Evolutionary conservation across 2,329 filamentous ascomycete genomes (phyloP).

Genomic region (Trichoderma asperellum): DNA sequence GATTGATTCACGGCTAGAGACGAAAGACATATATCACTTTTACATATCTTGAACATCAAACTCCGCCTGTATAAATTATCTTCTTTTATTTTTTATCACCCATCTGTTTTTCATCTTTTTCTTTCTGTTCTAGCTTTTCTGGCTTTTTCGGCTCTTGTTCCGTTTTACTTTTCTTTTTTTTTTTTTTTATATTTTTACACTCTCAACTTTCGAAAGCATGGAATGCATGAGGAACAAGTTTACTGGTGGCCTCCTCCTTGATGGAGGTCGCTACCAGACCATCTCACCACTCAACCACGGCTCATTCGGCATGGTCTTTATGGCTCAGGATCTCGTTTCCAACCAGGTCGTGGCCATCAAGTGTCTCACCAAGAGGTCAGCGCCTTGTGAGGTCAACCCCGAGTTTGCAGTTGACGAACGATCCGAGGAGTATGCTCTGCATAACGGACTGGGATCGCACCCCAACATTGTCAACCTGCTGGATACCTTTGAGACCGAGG

Average conservation of each 20-base stretch:
- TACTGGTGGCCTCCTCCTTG: constrained; percentile 75
- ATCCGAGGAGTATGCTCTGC: constrained; percentile 79
- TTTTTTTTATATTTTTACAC: constrained; percentile 25
- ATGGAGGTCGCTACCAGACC: constrained; percentile 81
- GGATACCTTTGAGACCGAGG: constrained; percentile 87
- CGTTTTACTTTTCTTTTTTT: constrained; percentile 27
- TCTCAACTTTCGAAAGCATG: constrained; percentile 52
- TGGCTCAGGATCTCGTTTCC: constrained; percentile 78
- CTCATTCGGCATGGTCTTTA: constrained; percentile 98
- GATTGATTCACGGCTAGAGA: constrained; percentile 21
- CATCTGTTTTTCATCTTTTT: constrained; percentile 9
- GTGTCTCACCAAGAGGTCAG: constrained; percentile 83
- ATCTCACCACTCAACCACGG: constrained; percentile 96
- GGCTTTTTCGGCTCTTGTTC: constrained; percentile 25
- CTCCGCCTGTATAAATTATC: constrained; percentile 39
- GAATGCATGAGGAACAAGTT: constrained; percentile 88
- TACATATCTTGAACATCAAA: constrained; percentile 25
- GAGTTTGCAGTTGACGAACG: constrained; percentile 79
- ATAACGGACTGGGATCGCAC: constrained; percentile 77
- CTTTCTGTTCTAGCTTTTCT: constrained; percentile 11
- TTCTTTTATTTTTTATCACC: constrained; percentile 5
- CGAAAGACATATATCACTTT: constrained; percentile 30
- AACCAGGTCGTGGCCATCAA: constrained; percentile 90
- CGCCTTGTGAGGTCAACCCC: constrained; percentile 61
- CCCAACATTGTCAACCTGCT: constrained; percentile 93